Conservation (phyloP, 139 green algal species). For the Chlamydomonas sp. region DNA sequence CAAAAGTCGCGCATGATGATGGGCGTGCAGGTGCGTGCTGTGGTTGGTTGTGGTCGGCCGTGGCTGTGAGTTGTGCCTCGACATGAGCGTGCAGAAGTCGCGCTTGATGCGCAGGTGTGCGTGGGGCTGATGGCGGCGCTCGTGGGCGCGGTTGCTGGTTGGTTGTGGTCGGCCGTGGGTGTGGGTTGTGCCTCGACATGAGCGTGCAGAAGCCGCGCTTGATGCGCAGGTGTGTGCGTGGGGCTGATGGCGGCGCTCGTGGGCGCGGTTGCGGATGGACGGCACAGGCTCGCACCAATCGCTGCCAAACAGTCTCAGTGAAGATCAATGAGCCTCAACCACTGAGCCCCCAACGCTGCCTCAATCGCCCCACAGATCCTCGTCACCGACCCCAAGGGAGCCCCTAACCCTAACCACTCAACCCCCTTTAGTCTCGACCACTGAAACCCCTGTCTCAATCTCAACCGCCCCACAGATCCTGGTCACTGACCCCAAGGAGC, state of each 20-base stretch:
- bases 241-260: neutral
- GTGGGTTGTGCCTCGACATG: slow-evolving; percentile 92
- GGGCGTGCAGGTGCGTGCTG: slow-evolving; percentile 8
- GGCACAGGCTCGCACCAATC: no score
- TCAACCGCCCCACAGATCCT: slow-evolving; percentile 65
- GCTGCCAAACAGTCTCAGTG: no score
- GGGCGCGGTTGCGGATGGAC: neutral
- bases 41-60: neutral
- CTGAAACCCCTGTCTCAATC: no score
- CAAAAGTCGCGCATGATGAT: slow-evolving; percentile 4
- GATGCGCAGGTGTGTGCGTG: slow-evolving; percentile 62
- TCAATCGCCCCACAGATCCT: slow-evolving; percentile 65
- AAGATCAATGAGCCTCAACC: no score
- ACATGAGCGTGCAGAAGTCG: slow-evolving; percentile 92
- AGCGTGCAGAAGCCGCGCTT: slow-evolving; percentile 86
- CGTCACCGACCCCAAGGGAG: slow-evolving; percentile 90
- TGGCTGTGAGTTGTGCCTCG: no score
- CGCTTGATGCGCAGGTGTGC: slow-evolving; percentile 50
- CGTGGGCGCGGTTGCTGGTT: neutral
- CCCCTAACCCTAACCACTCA: no score
- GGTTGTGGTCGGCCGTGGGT: no score
- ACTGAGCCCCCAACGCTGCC: no score
- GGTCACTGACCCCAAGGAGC: slow-evolving; percentile 90
- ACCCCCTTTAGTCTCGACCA: no score
- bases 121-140: neutral